Conservation (phyloP, 2,329 filamentous ascomycete species). For the Leptoxyphium fumago region DNA sequence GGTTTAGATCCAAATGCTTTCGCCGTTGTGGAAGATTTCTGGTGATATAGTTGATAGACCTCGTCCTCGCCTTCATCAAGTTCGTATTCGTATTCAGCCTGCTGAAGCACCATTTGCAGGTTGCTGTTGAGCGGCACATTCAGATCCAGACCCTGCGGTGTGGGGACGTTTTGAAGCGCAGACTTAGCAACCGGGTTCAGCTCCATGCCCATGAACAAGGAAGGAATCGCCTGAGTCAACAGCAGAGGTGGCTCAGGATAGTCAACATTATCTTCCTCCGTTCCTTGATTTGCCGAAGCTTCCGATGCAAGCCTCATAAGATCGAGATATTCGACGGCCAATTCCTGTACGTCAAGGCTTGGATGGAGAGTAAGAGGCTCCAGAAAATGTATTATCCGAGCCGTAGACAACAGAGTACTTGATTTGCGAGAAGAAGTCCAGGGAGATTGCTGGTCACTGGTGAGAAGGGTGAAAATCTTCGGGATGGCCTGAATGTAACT, state of each 20-base stretch:
- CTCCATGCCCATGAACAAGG: constrained; percentile 72
- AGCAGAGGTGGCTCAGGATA: constrained; percentile 68
- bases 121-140: constrained; percentile 69
- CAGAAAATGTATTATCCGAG: constrained; percentile 65
- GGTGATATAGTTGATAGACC: constrained; percentile 31
- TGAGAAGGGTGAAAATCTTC: constrained; percentile 66
- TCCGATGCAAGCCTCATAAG: constrained; percentile 76
- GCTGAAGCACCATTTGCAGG: constrained; percentile 50
- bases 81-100: constrained; percentile 31
- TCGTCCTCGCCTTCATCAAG: constrained; percentile 26
- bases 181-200: constrained; percentile 76
- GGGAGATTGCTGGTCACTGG: constrained; percentile 45
- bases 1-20: constrained; percentile 11
- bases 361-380: constrained; percentile 71
- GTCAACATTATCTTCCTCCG: constrained; percentile 42
- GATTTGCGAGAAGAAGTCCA: constrained; percentile 67
- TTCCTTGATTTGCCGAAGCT: constrained; percentile 53
- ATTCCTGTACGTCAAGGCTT: constrained; percentile 84
- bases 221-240: constrained; percentile 79
- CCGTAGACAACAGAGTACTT: constrained; percentile 61
- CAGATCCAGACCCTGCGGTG: constrained; percentile 61
- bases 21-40: constrained; percentile 6
- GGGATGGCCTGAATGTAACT: constrained; percentile 71
- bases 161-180: constrained; percentile 74
- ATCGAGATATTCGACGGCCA: constrained; percentile 83